A percentile compares a stretch with the other conserved stretches of the same genome.
Conservation (phyloP, 352 stramenopile genomes). For the Pythium scleroteichum region DNA sequence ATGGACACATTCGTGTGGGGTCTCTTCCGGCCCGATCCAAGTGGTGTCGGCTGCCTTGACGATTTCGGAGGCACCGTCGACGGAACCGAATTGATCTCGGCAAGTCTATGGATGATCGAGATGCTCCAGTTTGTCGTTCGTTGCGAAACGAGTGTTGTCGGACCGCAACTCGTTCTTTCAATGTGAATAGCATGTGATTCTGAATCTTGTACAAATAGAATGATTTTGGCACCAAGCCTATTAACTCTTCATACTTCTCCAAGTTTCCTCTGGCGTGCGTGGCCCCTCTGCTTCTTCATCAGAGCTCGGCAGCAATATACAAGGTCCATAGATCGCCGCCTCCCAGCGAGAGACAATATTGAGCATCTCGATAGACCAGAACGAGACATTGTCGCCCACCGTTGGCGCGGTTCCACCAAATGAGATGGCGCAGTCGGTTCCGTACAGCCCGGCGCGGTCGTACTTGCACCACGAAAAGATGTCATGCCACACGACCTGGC, state of each 20-base stretch:
- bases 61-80: conserved; percentile 67
- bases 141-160: conserved; percentile 52
- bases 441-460: conserved; percentile 29
- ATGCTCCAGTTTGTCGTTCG: conserved; percentile 68
- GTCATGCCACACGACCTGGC: conserved; percentile 31
- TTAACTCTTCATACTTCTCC: not conserved
- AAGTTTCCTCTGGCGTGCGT: not conserved
- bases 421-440: conserved; percentile 33
- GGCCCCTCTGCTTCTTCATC: not conserved
- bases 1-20: conserved; percentile 74
- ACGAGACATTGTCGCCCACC: conserved; percentile 38
- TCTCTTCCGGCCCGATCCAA: conserved; percentile 48
- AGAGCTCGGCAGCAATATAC: conserved; percentile 3
- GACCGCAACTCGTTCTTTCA: conserved; percentile 37
- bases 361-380: conserved; percentile 47
- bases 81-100: conserved; percentile 52
- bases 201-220: no score
- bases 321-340: conserved; percentile 34
- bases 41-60: conserved; percentile 45
- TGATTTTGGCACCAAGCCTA: not conserved
- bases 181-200: conserved; percentile 11
- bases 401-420: conserved; percentile 39
- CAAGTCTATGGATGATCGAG: conserved; percentile 72
- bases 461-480: conserved; percentile 37
- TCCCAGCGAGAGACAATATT: conserved; percentile 47